phyloP scores from a whole-genome alignment of 345 rosid genomes.

The Eutrema heterophyllum region DNA sequence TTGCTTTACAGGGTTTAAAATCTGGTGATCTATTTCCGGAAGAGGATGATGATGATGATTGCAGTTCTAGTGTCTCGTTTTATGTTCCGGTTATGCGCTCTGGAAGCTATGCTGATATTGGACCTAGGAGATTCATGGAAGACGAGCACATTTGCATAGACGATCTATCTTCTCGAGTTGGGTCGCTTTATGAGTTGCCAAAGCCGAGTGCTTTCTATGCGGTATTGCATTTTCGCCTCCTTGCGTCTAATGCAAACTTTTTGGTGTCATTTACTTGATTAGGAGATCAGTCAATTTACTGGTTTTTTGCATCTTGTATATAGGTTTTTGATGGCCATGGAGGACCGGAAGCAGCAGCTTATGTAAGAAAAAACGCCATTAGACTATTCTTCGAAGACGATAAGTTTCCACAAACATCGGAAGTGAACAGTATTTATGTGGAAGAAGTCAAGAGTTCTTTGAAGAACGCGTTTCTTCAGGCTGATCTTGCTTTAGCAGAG shows the following conservation, averaged over 20 bases:
- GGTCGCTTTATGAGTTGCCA: constrained; percentile 46
- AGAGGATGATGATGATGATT: neutral
- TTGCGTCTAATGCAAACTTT: neutral
- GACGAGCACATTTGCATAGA: constrained; percentile 80
- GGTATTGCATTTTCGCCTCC: constrained; percentile 13
- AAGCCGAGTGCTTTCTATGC: constrained; percentile 82
- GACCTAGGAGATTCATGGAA: constrained; percentile 65
- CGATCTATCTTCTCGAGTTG: constrained; percentile 58
- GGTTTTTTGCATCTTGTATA: neutral
- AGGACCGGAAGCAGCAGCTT: constrained; percentile 87
- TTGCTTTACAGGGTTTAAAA: constrained; percentile 1
- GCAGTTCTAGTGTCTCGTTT: neutral
- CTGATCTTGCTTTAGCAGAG: constrained; percentile 67
- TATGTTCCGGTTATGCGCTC: constrained; percentile 65
- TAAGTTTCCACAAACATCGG: constrained; percentile 50
- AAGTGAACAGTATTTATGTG: constrained; percentile 42
- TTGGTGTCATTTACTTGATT: neutral
- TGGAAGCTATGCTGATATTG: constrained; percentile 73
- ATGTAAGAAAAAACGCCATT: constrained; percentile 64
- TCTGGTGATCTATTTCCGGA: neutral
- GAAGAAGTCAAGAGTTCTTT: constrained; percentile 53
- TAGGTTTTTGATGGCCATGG: constrained; percentile 89
- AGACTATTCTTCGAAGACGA: constrained; percentile 65
- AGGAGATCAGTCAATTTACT: neutral
- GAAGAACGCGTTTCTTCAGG: constrained; percentile 56